Percentiles rank a stretch among this genome's conserved stretches.
Evolutionary conservation across 2,329 filamentous ascomycete species (phyloP).

Genomic region (Plenodomus tracheiphilus): DNA sequence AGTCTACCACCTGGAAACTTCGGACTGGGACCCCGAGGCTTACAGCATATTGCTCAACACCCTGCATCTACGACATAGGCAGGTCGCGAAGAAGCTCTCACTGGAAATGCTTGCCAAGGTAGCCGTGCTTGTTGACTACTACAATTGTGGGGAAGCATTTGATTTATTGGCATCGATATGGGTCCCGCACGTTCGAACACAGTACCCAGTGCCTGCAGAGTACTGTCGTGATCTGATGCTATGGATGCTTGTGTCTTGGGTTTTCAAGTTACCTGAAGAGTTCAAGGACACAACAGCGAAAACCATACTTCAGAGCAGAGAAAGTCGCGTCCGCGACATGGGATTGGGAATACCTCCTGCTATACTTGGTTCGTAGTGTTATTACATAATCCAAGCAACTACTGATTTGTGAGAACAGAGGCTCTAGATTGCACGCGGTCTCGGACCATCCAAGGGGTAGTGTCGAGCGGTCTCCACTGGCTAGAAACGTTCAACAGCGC

Average conservation of each 20-base stretch:
- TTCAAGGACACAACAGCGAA: background rate
- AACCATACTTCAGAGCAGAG: background rate
- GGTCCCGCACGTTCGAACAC: slow-evolving; percentile 35
- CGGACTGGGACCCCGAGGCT: slow-evolving; percentile 42
- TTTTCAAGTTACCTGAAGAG: slow-evolving; percentile 9
- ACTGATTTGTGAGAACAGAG: background rate
- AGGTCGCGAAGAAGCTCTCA: slow-evolving; percentile 45
- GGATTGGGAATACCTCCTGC: background rate
- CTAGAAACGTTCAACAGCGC: background rate
- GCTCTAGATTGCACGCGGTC: background rate
- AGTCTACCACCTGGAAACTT: background rate
- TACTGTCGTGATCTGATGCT: slow-evolving; percentile 20
- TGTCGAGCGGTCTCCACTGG: background rate
- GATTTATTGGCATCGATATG: slow-evolving; percentile 49
- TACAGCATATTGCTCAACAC: slow-evolving; percentile 51
- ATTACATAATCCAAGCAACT: no score
- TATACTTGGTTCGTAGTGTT: background rate
- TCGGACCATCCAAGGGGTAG: background rate
- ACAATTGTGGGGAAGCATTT: slow-evolving; percentile 49
- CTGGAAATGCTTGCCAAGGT: slow-evolving; percentile 52
- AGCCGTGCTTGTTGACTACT: slow-evolving; percentile 50
- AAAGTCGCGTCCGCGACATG: background rate
- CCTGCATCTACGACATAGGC: slow-evolving; percentile 50
- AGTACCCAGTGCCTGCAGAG: slow-evolving; percentile 2
- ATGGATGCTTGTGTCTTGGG: slow-evolving; percentile 28